Percentiles rank a stretch among this genome's conserved stretches.
Evolutionary conservation across 176 grass and related monocot species (phyloP).

Genomic region (Oryza brachyantha): DNA sequence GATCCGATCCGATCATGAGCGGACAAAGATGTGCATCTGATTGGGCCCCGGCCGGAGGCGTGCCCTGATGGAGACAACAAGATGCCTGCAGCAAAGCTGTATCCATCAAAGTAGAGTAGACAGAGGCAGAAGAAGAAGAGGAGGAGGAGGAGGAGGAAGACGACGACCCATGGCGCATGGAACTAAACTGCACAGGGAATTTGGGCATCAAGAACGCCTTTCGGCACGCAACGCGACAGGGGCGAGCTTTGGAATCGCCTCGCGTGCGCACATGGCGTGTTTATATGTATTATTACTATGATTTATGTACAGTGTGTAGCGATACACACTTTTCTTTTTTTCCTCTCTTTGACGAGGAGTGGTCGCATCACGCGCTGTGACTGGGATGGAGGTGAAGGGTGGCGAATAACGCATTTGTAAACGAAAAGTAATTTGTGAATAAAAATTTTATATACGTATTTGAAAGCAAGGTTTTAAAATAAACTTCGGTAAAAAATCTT

Average conservation of each 20-base stretch:
- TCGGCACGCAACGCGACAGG: background rate
- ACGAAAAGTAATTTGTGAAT: too few relatives aligned
- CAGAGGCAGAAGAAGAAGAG: too few relatives aligned
- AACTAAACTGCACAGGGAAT: background rate
- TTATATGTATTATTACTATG: background rate
- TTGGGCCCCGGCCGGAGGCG: background rate
- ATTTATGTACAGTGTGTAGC: background rate
- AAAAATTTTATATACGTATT: too few relatives aligned
- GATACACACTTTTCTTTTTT: too few relatives aligned
- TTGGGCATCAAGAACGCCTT: background rate
- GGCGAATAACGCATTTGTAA: too few relatives aligned
- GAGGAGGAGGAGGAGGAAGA: too few relatives aligned
- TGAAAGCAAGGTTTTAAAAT: too few relatives aligned
- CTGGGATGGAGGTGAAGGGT: too few relatives aligned
- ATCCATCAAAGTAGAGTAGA: too few relatives aligned
- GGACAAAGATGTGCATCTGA: slow-evolving; percentile 1
- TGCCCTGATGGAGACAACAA: background rate
- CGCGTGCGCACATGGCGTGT: background rate
- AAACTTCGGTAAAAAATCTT: too few relatives aligned
- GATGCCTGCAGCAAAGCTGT: too few relatives aligned
- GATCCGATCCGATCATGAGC: background rate
- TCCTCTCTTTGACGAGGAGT: background rate
- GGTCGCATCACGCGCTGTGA: background rate
- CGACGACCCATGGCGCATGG: background rate
- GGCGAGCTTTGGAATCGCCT: background rate